These are phyloP conservation scores for Pseudogymnoascus sp. DNA, from an alignment of 2,329 filamentous ascomycete genomes.

Conservation along the genomic window DNA sequence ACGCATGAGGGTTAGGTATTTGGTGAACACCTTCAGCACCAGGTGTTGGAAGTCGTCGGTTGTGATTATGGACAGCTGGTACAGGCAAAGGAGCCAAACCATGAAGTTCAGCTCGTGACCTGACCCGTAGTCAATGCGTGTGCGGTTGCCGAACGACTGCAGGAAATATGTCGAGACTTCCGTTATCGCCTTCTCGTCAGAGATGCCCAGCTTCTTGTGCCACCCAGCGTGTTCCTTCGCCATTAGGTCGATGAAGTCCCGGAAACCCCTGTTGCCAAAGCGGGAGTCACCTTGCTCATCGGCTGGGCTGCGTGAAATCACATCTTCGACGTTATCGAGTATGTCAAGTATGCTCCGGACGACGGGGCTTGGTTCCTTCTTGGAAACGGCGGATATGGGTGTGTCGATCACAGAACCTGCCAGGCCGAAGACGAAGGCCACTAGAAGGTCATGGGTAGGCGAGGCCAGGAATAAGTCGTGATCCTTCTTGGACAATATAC, in stretches of 20 bases:
- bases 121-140: conserved; percentile 90
- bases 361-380: conserved; percentile 42
- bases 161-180: conserved; percentile 75
- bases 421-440: conserved; percentile 79
- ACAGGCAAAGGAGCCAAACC: conserved; percentile 91
- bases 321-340: conserved; percentile 58
- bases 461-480: conserved; percentile 76
- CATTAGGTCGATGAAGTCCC: conserved; percentile 66
- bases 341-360: conserved; percentile 60
- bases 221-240: conserved; percentile 46
- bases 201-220: conserved; percentile 54
- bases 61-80: conserved; percentile 62
- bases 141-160: conserved; percentile 77
- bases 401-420: conserved; percentile 70
- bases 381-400: conserved; percentile 54
- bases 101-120: conserved; percentile 97
- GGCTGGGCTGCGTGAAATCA: conserved; percentile 64
- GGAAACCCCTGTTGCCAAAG: conserved; percentile 91
- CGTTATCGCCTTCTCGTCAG: conserved; percentile 43
- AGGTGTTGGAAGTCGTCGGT: conserved; percentile 62
- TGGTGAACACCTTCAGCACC: conserved; percentile 68
- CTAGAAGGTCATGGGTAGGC: conserved; percentile 64
- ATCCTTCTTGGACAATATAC: conserved; percentile 74
- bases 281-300: conserved; percentile 80
- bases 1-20: conserved; percentile 82